phyloP scores from a whole-genome alignment of 1,284 basidiomycete genomes.

The Cutaneotrichosporon dermatis region DNA sequence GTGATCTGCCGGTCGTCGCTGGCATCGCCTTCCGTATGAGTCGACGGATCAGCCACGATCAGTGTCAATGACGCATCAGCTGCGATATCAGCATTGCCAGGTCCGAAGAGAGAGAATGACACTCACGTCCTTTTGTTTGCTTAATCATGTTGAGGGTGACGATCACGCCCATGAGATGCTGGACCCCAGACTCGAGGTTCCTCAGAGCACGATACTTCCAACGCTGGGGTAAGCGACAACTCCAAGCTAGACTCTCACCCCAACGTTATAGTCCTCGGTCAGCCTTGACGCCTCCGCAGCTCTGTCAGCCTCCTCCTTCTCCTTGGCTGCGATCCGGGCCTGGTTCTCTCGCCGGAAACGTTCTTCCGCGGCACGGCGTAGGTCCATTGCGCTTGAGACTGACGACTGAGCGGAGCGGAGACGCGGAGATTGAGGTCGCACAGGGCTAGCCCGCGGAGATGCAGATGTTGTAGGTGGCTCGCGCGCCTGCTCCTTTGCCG shows the following conservation, averaged over 20 bases:
- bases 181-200: not conserved
- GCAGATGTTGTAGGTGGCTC: too few relatives aligned
- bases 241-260: not conserved
- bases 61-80: constrained; percentile 22
- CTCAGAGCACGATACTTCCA: constrained; percentile 10
- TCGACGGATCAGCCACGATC: constrained; percentile 30
- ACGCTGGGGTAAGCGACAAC: not conserved
- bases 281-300: not conserved
- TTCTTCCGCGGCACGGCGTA: not conserved
- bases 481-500: too few relatives aligned
- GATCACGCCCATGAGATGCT: constrained; percentile 18
- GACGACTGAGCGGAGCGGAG: not conserved
- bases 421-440: not conserved
- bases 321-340: not conserved
- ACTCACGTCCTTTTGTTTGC: not conserved
- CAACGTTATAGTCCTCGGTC: not conserved
- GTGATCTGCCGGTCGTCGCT: constrained; percentile 32
- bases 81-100: not conserved
- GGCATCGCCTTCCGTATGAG: not conserved
- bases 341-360: not conserved
- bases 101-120: not conserved
- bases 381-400: not conserved
- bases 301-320: not conserved
- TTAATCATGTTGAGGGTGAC: constrained; percentile 1
- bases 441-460: too few relatives aligned